Percentiles rank a stretch among this genome's conserved stretches.
These are phyloP conservation scores for Fusarium pseudocircinatum DNA, from an alignment of 2,329 filamentous ascomycete genomes.

Conservation along the genomic window DNA sequence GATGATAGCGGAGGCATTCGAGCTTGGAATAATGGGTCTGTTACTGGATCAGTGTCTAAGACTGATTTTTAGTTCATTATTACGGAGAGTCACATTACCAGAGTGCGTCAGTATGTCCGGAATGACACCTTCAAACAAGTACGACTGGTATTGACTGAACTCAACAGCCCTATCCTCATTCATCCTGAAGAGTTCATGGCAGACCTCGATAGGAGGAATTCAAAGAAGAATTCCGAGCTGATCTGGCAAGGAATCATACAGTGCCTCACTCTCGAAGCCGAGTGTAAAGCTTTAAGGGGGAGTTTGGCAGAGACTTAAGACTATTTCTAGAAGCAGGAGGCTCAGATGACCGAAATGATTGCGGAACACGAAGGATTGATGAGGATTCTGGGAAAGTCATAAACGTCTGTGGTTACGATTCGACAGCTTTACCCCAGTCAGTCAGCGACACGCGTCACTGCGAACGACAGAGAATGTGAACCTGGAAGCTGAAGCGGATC, in stretches of 20 bases:
- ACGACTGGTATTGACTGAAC: conserved; percentile 40
- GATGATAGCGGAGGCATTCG: too few relatives aligned
- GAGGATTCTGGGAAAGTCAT: fast-evolving
- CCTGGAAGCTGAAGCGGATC: too few relatives aligned
- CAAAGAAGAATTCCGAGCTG: background rate
- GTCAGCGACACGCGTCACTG: too few relatives aligned
- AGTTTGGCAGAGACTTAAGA: background rate
- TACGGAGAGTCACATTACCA: conserved; percentile 33
- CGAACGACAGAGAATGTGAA: too few relatives aligned
- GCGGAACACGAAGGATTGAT: background rate
- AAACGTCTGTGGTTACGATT: too few relatives aligned
- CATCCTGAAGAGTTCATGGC: conserved; percentile 23
- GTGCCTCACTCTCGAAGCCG: background rate
- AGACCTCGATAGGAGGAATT: fast-evolving
- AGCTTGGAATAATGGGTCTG: too few relatives aligned
- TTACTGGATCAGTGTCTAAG: background rate
- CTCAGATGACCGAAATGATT: fast-evolving
- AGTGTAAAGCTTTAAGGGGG: background rate
- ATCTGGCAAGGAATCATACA: background rate
- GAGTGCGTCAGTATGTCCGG: conserved; percentile 22
- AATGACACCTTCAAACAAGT: conserved; percentile 28
- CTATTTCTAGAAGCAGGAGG: background rate
- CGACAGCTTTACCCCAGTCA: too few relatives aligned
- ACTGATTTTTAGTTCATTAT: conserved; percentile 36
- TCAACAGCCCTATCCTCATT: conserved; percentile 40